Conservation (phyloP, 1,284 basidiomycete species). For the Cryptococcus sp. region DNA sequence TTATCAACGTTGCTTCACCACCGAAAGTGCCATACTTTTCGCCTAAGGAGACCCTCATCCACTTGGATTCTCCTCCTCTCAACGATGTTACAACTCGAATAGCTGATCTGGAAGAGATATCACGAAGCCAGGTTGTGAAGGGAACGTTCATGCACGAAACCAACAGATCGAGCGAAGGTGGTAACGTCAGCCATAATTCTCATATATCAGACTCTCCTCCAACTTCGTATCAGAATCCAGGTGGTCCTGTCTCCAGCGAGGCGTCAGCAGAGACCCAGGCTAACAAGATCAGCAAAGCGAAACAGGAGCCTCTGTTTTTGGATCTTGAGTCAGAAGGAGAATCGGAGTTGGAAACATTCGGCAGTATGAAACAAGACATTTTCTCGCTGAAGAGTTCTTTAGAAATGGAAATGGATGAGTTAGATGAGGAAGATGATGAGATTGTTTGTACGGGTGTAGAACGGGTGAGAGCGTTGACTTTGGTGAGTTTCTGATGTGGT, state of each 20-base stretch:
- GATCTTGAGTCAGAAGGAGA: not conserved
- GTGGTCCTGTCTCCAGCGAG: no score
- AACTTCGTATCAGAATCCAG: no score
- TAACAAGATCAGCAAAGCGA: not conserved
- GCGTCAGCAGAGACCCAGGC: not conserved
- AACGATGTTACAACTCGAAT: no score
- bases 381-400: not conserved
- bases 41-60: no score
- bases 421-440: not conserved
- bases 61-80: no score
- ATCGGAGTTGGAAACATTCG: not conserved
- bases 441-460: not conserved
- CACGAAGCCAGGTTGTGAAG: no score
- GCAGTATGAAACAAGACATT: no score
- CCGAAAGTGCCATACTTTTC: no score
- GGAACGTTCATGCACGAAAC: not conserved
- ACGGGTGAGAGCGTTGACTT: not conserved
- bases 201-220: not conserved
- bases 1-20: no score
- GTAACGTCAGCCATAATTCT: not conserved
- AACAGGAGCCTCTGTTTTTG: not conserved
- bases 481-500: not conserved
- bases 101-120: no score
- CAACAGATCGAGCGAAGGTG: not conserved
- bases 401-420: not conserved